Base-by-base conservation (phyloP, 306 rosid species). In the Pachyrhizus erosus region DNA sequence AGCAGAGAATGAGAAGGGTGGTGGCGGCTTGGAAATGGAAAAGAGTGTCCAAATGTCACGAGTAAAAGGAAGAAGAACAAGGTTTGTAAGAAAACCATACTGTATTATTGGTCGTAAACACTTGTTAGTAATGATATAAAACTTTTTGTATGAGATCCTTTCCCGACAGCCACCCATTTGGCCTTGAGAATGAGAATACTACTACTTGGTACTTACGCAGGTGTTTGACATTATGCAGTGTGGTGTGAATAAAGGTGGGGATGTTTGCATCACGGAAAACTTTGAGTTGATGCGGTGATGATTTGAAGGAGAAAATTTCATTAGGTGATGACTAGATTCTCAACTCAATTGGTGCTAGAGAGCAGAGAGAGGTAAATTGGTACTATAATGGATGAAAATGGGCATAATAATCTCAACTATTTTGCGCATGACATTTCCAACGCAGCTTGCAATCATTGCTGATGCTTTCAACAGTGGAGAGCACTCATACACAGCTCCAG, bases 61-160 rank as follows among this genome's bases (percentile, higher is more conserved):
- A 90, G 73, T 14, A 92, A 72, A 65, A 90, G 55, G 42, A 90
- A 64, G 48, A 92, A 68, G 57, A 89, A 62, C 75, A 87, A 60
- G 82, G 90, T 70, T 66, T 26, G 51, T 33, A 79, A 39, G 74
- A 87, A 83, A 55, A 67, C 80, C 93, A 91, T 86, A 31, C 17
- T 80, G 66, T n/a, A 34, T 37, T 43, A 68, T 68, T 68, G 29
- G 49, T 18, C 24, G 33, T 42, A 74, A 79, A 26, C 7, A 17
- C 29, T 60, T 29, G 40, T 7, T 61, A 7, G 69, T 15, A 61
- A 14, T 6, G 14, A 61, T 5, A 31, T 6, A 27, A 61, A 4
- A 61, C 20, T 60, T 24, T 60, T 5, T 26, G 39, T 23, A 57
- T 55, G 31, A 23, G 31, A 54, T 54, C n/a, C n/a, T n/a, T n/a